These are phyloP conservation scores for Alternaria consortialis DNA, from an alignment of 2,329 filamentous ascomycete genomes.

Conservation along the genomic window DNA sequence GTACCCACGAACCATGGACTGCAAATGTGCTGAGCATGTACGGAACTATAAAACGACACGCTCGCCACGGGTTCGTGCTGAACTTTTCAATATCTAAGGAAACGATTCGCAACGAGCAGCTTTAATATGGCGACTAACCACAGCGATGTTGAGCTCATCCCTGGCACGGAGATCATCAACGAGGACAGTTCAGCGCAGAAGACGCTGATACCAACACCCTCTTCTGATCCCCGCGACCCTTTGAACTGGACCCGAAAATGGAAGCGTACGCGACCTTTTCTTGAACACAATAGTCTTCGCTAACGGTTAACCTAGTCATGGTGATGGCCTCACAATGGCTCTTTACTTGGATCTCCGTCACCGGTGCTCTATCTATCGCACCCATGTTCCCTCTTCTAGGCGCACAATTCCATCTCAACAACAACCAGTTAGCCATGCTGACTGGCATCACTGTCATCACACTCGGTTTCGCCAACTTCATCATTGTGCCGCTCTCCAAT, in stretches of 20 bases:
- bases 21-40: not conserved
- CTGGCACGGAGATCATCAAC: conserved; percentile 43
- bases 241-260: conserved; percentile 49
- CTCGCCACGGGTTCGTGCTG: not conserved
- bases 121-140: conserved; percentile 23
- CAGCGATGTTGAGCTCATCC: conserved; percentile 31
- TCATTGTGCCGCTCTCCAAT: conserved; percentile 56
- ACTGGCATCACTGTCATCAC: conserved; percentile 57
- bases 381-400: conserved; percentile 56
- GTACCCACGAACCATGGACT: not conserved
- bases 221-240: conserved; percentile 47
- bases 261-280: conserved; percentile 37
- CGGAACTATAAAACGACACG: not conserved
- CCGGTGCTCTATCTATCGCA: conserved; percentile 54
- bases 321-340: conserved; percentile 52
- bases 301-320: conserved; percentile 33
- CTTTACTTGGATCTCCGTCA: conserved; percentile 56
- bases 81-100: not conserved
- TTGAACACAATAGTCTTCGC: not conserved
- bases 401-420: conserved; percentile 52
- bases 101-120: not conserved
- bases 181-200: conserved; percentile 34
- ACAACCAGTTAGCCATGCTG: conserved; percentile 53
- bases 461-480: conserved; percentile 56
- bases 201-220: conserved; percentile 42